Base-by-base conservation (phyloP, 192 early-diverging fungal genomes). In the Mortierella antarctica region DNA sequence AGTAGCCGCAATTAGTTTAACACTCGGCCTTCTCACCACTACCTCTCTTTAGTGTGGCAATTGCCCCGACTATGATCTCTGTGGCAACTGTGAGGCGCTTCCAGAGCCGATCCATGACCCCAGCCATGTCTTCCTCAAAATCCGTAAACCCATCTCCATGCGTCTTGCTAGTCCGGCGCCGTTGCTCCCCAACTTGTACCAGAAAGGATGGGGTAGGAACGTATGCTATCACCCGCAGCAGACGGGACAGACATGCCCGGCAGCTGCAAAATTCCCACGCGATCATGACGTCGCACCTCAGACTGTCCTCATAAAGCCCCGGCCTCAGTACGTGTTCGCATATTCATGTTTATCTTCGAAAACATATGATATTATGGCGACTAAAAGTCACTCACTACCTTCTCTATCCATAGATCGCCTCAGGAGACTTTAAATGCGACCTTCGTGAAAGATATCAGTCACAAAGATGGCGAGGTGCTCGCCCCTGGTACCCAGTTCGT, bases 381-480 rank as follows among this genome's bases (percentile, higher is more conserved):
- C 31, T 31, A 31, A 31, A 31, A 2, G 3, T 31, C 31, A 3
- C 3, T 31, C 31, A 3, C 3, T 31, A 31, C 31, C 31, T 8
- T 54, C 14, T 1, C 2, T 23, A 9, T 56, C 0, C 18, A 5
- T 54, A 66, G 58, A 23, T 12, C 41, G 9, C 41, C 53, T 7
- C 39, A 68, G 41, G 67, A 65, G 55, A 42, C 60, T 5, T 47
- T 64, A 49, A 68, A 54, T 2, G 67, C 67, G 0, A 15, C 41
- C 2, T 92, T 92, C 71, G 84, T 93, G 57, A 89, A 90, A 54
- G 91, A 93, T 55, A 79, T 91, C 60, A 93, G 86, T 20, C 72
- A 90, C 57, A 88, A 87, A 15, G 91, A 93, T 60, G 87, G 88
- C 21, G 84, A 88, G 9, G 58, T 65, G 0, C 67, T 92, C 8